phyloP scores from a whole-genome alignment of 139 green algal genomes.

The Chlamydomonas sp. region DNA sequence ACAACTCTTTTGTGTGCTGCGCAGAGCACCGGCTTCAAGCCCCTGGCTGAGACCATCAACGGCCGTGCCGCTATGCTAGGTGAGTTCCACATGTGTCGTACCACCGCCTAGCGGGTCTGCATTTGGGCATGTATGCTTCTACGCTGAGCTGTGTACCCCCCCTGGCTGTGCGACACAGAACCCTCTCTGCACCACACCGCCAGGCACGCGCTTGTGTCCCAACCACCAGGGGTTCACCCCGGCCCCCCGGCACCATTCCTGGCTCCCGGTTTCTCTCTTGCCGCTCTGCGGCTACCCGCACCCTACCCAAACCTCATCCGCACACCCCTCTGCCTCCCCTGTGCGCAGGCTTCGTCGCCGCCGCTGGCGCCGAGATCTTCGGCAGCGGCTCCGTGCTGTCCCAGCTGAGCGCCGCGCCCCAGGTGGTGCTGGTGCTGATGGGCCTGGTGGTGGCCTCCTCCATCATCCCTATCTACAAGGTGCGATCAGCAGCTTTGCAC shows the following conservation, averaged over 20 bases:
- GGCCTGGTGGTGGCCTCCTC: constrained; percentile 50
- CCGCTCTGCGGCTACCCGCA: background rate
- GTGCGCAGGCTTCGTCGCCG: constrained; percentile 53
- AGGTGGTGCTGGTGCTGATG: constrained; percentile 51
- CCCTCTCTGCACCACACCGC: too few species aligned
- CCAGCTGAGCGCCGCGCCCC: constrained; percentile 48
- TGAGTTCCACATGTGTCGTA: background rate
- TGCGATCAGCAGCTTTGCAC: background rate
- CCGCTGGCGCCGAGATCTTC: constrained; percentile 54
- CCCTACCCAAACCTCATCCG: background rate
- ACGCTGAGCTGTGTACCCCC: too few species aligned
- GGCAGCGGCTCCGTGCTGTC: constrained; percentile 51
- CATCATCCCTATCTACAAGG: constrained; percentile 61
- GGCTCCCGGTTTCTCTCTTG: too few species aligned
- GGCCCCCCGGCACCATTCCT: too few species aligned
- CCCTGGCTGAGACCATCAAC: constrained; percentile 64
- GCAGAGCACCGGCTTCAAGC: constrained; percentile 42
- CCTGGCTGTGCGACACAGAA: too few species aligned
- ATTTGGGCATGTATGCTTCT: too few species aligned
- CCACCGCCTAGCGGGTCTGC: background rate
- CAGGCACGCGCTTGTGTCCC: too few species aligned
- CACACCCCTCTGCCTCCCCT: background rate
- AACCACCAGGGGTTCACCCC: too few species aligned
- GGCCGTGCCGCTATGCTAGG: constrained; percentile 60
- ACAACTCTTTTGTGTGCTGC: background rate